Conservation (phyloP, 495 filamentous ascomycete genomes). For the Massariosphaeria phaeospora region DNA sequence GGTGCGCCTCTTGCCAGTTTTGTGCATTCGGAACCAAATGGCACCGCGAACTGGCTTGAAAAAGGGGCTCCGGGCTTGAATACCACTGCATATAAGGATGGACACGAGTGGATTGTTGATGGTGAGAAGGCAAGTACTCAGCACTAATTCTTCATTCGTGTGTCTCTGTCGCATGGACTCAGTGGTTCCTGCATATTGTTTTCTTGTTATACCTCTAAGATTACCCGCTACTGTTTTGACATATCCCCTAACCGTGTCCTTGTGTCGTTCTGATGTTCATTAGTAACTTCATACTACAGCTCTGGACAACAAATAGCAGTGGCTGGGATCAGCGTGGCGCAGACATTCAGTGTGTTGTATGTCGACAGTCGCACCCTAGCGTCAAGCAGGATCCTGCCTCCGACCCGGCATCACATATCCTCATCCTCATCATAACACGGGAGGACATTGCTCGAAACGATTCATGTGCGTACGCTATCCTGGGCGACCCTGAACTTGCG, state of each 20-base stretch:
- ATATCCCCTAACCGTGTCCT: no score
- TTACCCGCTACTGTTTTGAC: no score
- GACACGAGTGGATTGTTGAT: constrained; percentile 51
- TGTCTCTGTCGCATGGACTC: not conserved
- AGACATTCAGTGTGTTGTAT: constrained; percentile 52
- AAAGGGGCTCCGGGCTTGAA: constrained; percentile 46
- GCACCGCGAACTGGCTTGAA: constrained; percentile 51
- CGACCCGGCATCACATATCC: constrained; percentile 42
- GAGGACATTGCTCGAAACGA: constrained; percentile 45
- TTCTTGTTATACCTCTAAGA: no score
- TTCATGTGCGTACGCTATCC: constrained; percentile 41
- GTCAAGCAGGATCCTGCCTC: constrained; percentile 10
- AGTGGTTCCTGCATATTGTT: not conserved
- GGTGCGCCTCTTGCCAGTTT: constrained; percentile 49
- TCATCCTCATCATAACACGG: constrained; percentile 49
- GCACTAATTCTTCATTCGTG: no score
- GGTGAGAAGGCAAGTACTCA: constrained; percentile 51
- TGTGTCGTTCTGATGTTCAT: no score
- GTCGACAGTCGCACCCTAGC: constrained; percentile 36
- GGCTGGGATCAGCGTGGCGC: constrained; percentile 52
- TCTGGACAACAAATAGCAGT: constrained; percentile 52
- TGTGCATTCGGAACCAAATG: constrained; percentile 50
- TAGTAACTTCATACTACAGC: constrained; percentile 24
- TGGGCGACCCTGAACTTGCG: constrained; percentile 42
- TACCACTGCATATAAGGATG: constrained; percentile 48